These are phyloP conservation scores for Monosporascus sp. DNA, from an alignment of 2,329 filamentous ascomycete genomes.

Conservation along the genomic window DNA sequence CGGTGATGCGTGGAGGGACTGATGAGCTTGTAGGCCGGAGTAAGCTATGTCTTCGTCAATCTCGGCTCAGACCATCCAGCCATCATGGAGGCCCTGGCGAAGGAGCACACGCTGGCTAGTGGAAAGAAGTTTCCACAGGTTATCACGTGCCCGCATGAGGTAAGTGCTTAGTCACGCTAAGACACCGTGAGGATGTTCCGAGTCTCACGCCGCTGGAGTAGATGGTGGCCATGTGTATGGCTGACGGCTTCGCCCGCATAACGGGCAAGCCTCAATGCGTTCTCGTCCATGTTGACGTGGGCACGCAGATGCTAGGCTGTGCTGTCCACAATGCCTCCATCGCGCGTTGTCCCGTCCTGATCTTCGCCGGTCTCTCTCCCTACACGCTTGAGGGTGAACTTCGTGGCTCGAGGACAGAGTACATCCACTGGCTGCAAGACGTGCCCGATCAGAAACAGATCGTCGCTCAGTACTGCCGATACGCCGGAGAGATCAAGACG, in stretches of 20 bases:
- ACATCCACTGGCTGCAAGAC: constrained; percentile 83
- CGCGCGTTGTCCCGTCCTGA: constrained; percentile 67
- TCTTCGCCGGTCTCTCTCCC: constrained; percentile 74
- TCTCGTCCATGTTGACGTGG: constrained; percentile 76
- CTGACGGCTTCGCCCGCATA: constrained; percentile 71
- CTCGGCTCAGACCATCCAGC: constrained; percentile 67
- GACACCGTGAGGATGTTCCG: not conserved
- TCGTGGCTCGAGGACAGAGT: constrained; percentile 72
- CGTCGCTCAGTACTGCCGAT: constrained; percentile 79
- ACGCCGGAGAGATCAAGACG: constrained; percentile 75
- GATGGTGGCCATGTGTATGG: constrained; percentile 84
- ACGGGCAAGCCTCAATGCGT: constrained; percentile 71
- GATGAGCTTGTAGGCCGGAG: constrained; percentile 30
- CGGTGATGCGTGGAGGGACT: too few relatives aligned
- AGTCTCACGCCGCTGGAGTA: constrained; percentile 26
- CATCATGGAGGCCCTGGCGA: constrained; percentile 76
- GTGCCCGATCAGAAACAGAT: constrained; percentile 79
- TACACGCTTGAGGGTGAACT: constrained; percentile 74
- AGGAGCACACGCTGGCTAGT: constrained; percentile 64
- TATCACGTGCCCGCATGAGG: constrained; percentile 77
- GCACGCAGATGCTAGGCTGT: constrained; percentile 71
- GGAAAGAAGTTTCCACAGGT: constrained; percentile 64
- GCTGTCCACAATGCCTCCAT: constrained; percentile 76
- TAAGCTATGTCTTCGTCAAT: constrained; percentile 50
- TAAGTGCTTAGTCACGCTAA: too few relatives aligned